Percentiles rank a stretch among this genome's conserved stretches.
Conservation (phyloP, 257 asterid genomes). For the Solanum chiquidenum region DNA sequence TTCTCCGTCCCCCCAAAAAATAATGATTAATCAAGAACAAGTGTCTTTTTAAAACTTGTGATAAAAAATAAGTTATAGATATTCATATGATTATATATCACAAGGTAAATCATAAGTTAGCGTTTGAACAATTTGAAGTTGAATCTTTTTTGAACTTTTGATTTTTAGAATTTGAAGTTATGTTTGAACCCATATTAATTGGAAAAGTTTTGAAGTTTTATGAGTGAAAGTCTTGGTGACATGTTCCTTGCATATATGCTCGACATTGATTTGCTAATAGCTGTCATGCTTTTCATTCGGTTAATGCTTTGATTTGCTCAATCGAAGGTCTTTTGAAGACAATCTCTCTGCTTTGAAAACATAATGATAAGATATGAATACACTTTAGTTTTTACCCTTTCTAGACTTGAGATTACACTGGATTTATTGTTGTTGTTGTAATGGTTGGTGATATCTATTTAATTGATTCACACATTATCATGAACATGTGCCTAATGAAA, state of each 20-base stretch:
- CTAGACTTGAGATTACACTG: no score
- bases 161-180: no score
- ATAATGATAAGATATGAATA: no score
- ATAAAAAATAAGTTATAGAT: background rate
- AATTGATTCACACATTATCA: background rate
- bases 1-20: background rate
- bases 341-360: no score
- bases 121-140: background rate
- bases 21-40: background rate
- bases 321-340: background rate
- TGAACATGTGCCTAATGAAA: background rate
- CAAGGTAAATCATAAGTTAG: background rate
- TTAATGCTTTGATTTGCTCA: background rate
- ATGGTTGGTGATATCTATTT: background rate
- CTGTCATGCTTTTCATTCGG: accelerated
- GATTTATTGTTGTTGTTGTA: background rate
- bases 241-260: background rate
- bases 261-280: no score
- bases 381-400: no score
- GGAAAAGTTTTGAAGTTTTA: no score
- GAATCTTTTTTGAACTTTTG: no score
- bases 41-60: background rate
- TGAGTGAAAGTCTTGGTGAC: no score
- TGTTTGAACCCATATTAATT: no score
- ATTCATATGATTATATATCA: background rate